Conservation (phyloP, 441 rosid species). For the Hura crepitans region DNA sequence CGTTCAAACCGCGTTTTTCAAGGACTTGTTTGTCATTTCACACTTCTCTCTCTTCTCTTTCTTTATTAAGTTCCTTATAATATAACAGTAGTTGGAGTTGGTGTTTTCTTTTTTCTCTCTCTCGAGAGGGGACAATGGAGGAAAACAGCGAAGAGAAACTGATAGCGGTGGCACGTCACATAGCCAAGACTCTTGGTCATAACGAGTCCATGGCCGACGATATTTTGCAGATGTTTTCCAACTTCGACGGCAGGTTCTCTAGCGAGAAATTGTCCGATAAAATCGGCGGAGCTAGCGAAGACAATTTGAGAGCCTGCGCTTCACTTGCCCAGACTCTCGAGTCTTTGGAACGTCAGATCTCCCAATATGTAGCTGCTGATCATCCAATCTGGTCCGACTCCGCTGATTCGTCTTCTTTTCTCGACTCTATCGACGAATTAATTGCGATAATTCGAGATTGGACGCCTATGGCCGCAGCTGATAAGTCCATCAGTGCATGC, state of each 20-base stretch:
- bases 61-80: not conserved
- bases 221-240: constrained; percentile 84
- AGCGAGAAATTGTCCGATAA: constrained; percentile 69
- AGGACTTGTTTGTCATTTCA: constrained; percentile 21
- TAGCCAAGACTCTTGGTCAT: constrained; percentile 80
- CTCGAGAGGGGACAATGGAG: constrained; percentile 43
- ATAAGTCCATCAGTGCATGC: constrained; percentile 44
- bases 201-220: constrained; percentile 81
- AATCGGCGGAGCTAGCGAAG: constrained; percentile 35
- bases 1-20: constrained; percentile 29
- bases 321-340: constrained; percentile 49
- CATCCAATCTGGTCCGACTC: constrained; percentile 86
- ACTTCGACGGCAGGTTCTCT: constrained; percentile 79
- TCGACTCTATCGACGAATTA: constrained; percentile 68
- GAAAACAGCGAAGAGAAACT: constrained; percentile 92
- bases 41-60: not conserved
- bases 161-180: constrained; percentile 84
- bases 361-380: constrained; percentile 55
- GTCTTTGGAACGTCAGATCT: constrained; percentile 70
- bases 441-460: constrained; percentile 45
- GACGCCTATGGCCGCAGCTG: constrained; percentile 46
- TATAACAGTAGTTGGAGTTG: no score
- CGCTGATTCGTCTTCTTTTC: constrained; percentile 69
- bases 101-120: no score
- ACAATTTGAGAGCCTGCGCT: constrained; percentile 37